Evolutionary conservation across 768 basidiomycete genomes (phyloP).

Genomic region (Tylopilus vinaceipallidus): DNA sequence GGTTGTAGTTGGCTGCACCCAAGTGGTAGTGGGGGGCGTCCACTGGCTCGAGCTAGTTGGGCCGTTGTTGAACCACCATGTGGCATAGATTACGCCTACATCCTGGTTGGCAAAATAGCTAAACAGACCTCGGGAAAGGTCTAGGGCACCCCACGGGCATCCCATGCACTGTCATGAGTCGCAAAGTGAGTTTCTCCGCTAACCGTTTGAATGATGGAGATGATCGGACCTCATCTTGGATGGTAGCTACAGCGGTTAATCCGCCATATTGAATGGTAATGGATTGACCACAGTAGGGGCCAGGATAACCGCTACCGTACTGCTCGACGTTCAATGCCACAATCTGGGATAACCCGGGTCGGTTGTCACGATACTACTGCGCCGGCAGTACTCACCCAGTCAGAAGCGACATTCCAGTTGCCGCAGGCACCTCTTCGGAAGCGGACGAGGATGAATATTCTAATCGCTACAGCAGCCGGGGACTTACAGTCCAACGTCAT

Average conservation of each 20-base stretch:
- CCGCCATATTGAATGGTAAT: conserved; percentile 65
- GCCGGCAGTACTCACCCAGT: conserved; percentile 41
- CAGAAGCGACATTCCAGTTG: conserved; percentile 32
- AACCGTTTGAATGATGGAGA: neutral
- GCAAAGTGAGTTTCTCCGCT: neutral
- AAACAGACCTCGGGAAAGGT: conserved; percentile 69
- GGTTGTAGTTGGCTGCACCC: conserved; percentile 22
- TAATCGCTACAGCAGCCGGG: neutral
- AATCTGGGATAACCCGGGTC: conserved; percentile 36
- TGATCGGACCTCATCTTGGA: conserved; percentile 58
- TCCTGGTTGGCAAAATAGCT: conserved; percentile 48
- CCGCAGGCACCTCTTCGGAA: conserved; percentile 57
- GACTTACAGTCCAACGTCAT: conserved; percentile 51
- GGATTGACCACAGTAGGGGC: conserved; percentile 56
- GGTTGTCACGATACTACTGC: neutral
- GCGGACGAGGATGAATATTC: conserved; percentile 4
- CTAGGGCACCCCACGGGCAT: conserved; percentile 65
- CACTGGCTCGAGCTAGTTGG: conserved; percentile 9
- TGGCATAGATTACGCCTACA: conserved; percentile 57
- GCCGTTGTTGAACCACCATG: conserved; percentile 55
- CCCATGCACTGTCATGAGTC: conserved; percentile 51
- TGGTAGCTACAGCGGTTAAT: conserved; percentile 52
- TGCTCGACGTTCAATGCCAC: conserved; percentile 53
- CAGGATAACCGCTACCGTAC: conserved; percentile 61
- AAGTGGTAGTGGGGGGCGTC: conserved; percentile 16